Conservation (phyloP, 108 stramenopile species). For the Craspedostauros australis region DNA sequence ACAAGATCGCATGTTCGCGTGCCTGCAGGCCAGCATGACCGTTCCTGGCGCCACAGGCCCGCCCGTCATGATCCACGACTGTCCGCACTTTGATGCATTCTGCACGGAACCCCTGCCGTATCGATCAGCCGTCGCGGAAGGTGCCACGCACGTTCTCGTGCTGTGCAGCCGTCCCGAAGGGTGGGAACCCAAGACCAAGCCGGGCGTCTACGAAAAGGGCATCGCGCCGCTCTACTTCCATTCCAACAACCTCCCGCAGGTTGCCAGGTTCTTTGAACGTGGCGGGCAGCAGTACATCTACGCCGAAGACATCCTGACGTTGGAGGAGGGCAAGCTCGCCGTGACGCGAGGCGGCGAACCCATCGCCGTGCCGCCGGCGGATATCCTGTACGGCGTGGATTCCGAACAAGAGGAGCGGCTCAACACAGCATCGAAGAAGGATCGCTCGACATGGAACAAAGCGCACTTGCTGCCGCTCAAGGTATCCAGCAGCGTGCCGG, state of each 20-base stretch:
- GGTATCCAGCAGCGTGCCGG: slow-evolving; percentile 49
- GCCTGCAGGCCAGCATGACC: slow-evolving; percentile 71
- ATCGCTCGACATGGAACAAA: no score
- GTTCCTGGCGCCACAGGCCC: slow-evolving; percentile 79
- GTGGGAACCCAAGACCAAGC: slow-evolving; percentile 49
- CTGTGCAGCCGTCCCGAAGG: slow-evolving; percentile 55
- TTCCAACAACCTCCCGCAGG: slow-evolving; percentile 46
- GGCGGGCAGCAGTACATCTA: slow-evolving; percentile 83
- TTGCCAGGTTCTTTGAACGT: slow-evolving; percentile 61
- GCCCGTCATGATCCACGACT: slow-evolving; percentile 27
- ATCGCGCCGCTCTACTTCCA: slow-evolving; percentile 72
- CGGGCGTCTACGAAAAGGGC: slow-evolving; percentile 58
- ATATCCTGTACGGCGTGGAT: slow-evolving; percentile 54
- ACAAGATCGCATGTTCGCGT: slow-evolving; percentile 55
- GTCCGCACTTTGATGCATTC: slow-evolving; percentile 67
- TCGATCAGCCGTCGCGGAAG: slow-evolving; percentile 72
- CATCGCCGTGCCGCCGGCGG: slow-evolving; percentile 61
- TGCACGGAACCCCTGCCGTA: slow-evolving; percentile 78
- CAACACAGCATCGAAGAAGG: no score
- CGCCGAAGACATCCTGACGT: slow-evolving; percentile 68
- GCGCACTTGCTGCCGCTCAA: slow-evolving; percentile 67
- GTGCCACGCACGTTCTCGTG: slow-evolving; percentile 72
- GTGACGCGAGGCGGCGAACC: slow-evolving; percentile 6
- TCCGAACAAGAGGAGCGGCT: background rate
- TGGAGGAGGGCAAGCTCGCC: slow-evolving; percentile 42